Evolutionary conservation across 2,329 filamentous ascomycete genomes (phyloP).

Genomic region (Gaeumannomyces tritici): DNA sequence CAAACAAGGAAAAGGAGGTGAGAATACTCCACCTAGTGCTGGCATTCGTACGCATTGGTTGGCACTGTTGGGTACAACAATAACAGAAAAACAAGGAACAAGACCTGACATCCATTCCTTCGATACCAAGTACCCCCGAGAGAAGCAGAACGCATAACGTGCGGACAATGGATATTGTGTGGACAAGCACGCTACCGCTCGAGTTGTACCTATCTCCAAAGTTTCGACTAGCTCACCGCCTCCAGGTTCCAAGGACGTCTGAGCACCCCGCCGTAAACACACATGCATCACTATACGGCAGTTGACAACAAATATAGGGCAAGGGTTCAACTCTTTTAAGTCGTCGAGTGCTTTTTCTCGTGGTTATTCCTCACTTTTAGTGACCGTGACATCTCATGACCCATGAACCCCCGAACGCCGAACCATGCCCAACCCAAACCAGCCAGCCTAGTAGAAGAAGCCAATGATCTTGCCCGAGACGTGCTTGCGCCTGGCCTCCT

Average conservation of each 20-base stretch:
- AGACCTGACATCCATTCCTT: too few relatives aligned
- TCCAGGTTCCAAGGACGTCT: not conserved
- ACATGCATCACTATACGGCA: not conserved
- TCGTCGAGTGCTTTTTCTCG: slow-evolving; percentile 4
- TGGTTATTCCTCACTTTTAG: slow-evolving; percentile 7
- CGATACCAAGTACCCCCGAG: too few relatives aligned
- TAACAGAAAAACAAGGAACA: too few relatives aligned
- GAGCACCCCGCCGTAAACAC: not conserved
- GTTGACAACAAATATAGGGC: not conserved
- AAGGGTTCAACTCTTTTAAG: not conserved
- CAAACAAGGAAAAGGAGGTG: too few relatives aligned
- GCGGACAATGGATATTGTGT: not conserved
- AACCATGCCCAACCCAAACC: slow-evolving; percentile 2
- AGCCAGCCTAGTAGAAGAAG: slow-evolving; percentile 83
- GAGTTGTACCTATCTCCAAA: not conserved
- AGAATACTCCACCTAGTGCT: too few relatives aligned
- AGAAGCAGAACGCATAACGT: not conserved
- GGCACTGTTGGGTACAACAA: too few relatives aligned
- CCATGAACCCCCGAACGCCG: slow-evolving; percentile 3
- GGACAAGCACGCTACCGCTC: not conserved
- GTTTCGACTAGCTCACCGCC: not conserved
- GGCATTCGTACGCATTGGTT: too few relatives aligned
- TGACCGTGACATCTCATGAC: slow-evolving; percentile 1
- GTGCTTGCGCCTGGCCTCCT: slow-evolving; percentile 97
- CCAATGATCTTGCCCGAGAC: slow-evolving; percentile 98